These are phyloP conservation scores for Aspergillus sclerotioniger DNA, from an alignment of 495 filamentous ascomycete genomes.

Conservation along the genomic window DNA sequence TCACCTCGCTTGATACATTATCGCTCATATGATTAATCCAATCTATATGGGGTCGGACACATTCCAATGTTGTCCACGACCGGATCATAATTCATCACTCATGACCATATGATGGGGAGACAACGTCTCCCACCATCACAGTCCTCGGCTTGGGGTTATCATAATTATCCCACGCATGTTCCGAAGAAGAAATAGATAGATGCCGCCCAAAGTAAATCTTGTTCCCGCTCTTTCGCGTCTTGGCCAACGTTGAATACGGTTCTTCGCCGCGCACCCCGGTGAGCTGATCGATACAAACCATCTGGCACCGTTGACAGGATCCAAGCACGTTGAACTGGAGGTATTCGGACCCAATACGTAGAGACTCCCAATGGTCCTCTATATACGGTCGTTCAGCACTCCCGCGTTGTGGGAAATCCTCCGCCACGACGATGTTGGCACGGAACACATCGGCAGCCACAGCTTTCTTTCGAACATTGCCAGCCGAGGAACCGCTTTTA, in stretches of 20 bases:
- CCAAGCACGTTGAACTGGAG: conserved; percentile 68
- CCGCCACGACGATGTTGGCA: conserved; percentile 76
- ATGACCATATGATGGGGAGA: conserved; percentile 30
- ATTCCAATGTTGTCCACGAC: no score
- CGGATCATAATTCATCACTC: conserved; percentile 7
- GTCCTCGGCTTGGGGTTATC: conserved; percentile 22
- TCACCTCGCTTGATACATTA: no score
- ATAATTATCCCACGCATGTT: conserved; percentile 18
- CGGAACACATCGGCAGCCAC: conserved; percentile 73
- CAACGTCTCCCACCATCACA: conserved; percentile 46
- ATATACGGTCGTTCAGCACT: conserved; percentile 54
- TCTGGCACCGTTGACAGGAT: conserved; percentile 84
- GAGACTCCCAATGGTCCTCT: conserved; percentile 47
- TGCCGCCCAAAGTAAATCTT: conserved; percentile 88
- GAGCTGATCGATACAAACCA: conserved; percentile 89
- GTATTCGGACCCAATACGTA: conserved; percentile 36
- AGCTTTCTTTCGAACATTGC: conserved; percentile 39
- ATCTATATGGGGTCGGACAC: no score
- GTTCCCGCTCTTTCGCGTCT: conserved; percentile 76
- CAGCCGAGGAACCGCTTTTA: conserved; percentile 30
- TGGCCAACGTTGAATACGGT: conserved; percentile 83
- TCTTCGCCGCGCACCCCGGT: conserved; percentile 76
- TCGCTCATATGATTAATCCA: no score
- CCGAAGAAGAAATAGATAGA: conserved; percentile 39
- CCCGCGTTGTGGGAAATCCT: conserved; percentile 36